Evolutionary conservation across 371 early-diverging fungal genomes (phyloP), one percentile per base, ranked within the genome.

Genomic region (Apophysomyces trapeziformis): DNA sequence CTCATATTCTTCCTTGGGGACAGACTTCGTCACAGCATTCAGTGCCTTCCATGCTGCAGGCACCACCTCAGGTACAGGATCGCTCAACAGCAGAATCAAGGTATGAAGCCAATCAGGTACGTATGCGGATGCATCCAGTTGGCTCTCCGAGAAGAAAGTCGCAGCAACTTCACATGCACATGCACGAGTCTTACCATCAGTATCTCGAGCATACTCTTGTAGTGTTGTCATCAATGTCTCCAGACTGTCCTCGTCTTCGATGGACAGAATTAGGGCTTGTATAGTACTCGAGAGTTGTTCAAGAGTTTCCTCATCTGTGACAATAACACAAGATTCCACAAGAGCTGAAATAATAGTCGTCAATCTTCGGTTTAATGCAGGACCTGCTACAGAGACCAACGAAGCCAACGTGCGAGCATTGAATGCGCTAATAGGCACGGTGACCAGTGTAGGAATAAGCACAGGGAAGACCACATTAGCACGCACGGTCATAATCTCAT

Each of bases 401-500:
- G 94, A 90, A 2, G 90, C 91, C 64, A 98, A 76, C 1, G 97
- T 96, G 26, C 91, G 91, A 12, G 98, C 98, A 70, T 97, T 94
- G 82, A 96, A 95, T 12, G 87, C 85, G 16, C 90, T 88, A 63
- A 98, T 95, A 21, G 98, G 98, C 18, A 83, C 85, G n/a, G 90
- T 74, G 38, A 94, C 88, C 60, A 98, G 87, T 1, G 95, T 95
- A 57, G 98, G 97, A 64, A 98, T 94, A 58, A 97, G 83, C 36
- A 95, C 95, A 21, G 99, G 99, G 92, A 98, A 95, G 4, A 98
- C 97, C 11, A 95, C 94, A 68, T 92, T 92, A 68, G 95, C 92
- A 13, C 95, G 92, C 18, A 97, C 95, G 39, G 96, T 89, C 96
- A 97, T 97, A 50, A 98, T 92, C 74, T 96, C 96, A 79, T 96